Base-by-base conservation (phyloP, 257 asterid genomes). In the Prunella vulgaris region DNA sequence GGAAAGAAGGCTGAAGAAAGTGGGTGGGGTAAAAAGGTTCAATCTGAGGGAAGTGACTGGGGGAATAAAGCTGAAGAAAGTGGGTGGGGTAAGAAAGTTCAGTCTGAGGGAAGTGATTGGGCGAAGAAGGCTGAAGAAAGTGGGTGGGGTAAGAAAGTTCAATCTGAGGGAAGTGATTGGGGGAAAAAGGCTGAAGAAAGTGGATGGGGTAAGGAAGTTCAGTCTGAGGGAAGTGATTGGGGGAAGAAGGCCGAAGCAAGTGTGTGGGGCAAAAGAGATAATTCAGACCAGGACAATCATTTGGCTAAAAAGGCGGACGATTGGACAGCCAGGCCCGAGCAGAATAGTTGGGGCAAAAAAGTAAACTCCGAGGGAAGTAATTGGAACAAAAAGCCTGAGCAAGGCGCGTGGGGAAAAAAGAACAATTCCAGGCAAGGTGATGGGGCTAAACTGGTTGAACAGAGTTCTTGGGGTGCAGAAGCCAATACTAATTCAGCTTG, bases 331-430 rank as follows among this genome's bases (percentile, higher is more conserved):
- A 7, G 10, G 40, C 12, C 40, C 2, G 40, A 35, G 2, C 40
- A 35, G 44, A 37, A 10, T 10, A 37, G 44, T 37, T 81, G 87
- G 85, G 82, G 74, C 7, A 60, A 68, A 22, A 73, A 70, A 53
- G 71, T 14, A 10, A 76, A 71, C 21, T 35, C 84, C 68, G 76
- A 20, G 46, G 78, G 49, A 27, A 70, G n/a, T n/a, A n/a, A n/a
- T n/a, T n/a, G n/a, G n/a, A n/a, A n/a, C n/a, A n/a, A n/a, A n/a
- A n/a, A n/a, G n/a, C n/a, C n/a, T n/a, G n/a, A n/a, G n/a, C n/a
- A n/a, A n/a, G n/a, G 44, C 76, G 75, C 30, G 53, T 63, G 78
- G 80, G 72, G 51, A 17, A 42, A 42, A 42, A 42, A 42, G 51
- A 42, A 42, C 17, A 42, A 42, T 42, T 42, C 51, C 6, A 7